A percentile compares a stretch with the other conserved stretches of the same genome.
These are phyloP conservation scores for Epichloe baconii DNA, from an alignment of 2,329 filamentous ascomycete species.

Conservation along the genomic window DNA sequence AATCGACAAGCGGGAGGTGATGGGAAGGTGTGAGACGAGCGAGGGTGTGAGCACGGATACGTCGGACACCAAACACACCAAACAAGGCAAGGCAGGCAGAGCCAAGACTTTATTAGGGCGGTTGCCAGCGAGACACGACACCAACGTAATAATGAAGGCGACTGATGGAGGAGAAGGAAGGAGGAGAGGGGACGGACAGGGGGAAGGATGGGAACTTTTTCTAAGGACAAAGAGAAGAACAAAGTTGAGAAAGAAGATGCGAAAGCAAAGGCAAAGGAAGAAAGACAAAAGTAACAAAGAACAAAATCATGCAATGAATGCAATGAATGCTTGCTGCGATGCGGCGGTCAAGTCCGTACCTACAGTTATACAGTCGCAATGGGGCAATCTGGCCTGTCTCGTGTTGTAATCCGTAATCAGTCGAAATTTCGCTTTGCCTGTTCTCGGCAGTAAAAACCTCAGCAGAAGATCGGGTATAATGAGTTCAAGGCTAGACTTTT, in stretches of 20 bases:
- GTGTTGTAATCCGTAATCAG: not conserved
- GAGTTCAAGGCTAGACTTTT: not conserved
- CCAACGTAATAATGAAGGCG: not conserved
- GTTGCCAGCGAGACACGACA: not conserved
- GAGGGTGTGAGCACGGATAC: conserved; percentile 2
- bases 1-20: not conserved
- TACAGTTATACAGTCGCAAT: not conserved
- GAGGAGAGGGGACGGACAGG: not conserved
- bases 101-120: conserved; percentile 1
- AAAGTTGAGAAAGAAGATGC: not conserved
- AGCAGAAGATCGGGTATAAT: no score
- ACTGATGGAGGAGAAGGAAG: not conserved
- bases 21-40: not conserved
- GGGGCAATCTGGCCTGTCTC: not conserved
- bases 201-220: not conserved
- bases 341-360: not conserved
- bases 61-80: conserved; percentile 3
- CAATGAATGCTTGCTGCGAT: not conserved
- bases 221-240: not conserved
- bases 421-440: no score
- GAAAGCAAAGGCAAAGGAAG: not conserved
- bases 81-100: not conserved
- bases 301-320: not conserved
- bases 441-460: no score
- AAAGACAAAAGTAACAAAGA: not conserved